phyloP scores from a whole-genome alignment of 2,329 filamentous ascomycete genomes.

The Colletotrichum tropicicola region DNA sequence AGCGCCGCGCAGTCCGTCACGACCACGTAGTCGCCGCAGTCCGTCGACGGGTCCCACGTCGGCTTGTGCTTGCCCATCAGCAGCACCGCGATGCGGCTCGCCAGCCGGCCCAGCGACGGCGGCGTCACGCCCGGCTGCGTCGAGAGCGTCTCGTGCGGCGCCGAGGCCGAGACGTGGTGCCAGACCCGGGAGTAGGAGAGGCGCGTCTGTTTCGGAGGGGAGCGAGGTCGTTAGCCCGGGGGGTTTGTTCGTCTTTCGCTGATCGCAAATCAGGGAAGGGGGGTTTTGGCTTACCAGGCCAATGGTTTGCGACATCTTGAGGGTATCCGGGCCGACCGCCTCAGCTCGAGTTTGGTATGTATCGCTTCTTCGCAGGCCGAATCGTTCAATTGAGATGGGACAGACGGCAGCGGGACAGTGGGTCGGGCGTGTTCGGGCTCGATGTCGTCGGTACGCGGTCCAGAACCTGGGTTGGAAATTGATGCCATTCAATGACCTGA shows the following conservation, averaged over 20 bases:
- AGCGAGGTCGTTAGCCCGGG: not conserved
- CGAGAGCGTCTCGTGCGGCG: conserved; percentile 69
- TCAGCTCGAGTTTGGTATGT: not conserved
- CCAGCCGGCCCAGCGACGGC: conserved; percentile 89
- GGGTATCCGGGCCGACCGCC: conserved; percentile 27
- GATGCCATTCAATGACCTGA: conserved; percentile 9
- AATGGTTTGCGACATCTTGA: conserved; percentile 80
- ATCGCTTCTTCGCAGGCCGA: too few species aligned
- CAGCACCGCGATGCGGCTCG: conserved; percentile 83
- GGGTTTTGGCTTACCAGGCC: conserved; percentile 67
- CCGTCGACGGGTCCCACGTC: conserved; percentile 94
- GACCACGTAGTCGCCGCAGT: conserved; percentile 99
- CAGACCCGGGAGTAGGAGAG: conserved; percentile 96
- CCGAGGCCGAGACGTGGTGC: conserved; percentile 84
- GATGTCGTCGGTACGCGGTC: conserved; percentile 21
- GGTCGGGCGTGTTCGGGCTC: conserved; percentile 21
- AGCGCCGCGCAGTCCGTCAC: conserved; percentile 89
- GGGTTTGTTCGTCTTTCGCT: not conserved
- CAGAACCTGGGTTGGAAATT: conserved; percentile 1
- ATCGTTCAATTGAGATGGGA: not conserved
- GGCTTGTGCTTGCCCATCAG: conserved; percentile 99
- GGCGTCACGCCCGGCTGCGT: conserved; percentile 66
- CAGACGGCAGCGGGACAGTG: conserved; percentile 30
- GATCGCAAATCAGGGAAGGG: not conserved
- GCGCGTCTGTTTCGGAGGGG: conserved; percentile 71